phyloP scores from a whole-genome alignment of 305 asterid genomes.

The Fraxinus nigra region DNA sequence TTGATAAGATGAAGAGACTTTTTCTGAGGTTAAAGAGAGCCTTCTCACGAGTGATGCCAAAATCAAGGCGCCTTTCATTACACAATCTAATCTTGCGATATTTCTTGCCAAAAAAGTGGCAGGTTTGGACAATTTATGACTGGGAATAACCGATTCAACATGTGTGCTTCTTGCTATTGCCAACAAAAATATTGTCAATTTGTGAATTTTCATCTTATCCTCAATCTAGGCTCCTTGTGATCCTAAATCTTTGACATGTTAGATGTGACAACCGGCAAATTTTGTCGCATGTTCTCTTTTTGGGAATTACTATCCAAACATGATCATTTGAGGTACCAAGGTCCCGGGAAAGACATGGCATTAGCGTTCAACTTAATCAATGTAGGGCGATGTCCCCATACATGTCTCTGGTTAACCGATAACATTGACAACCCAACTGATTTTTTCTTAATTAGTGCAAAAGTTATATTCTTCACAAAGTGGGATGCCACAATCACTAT shows the following conservation, averaged over 20 bases:
- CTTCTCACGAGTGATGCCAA: background rate
- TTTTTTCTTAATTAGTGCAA: background rate
- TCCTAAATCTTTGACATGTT: background rate
- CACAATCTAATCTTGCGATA: background rate
- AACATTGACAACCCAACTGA: background rate
- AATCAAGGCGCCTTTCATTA: background rate
- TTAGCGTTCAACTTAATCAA: background rate
- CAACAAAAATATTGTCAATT: background rate
- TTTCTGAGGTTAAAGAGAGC: background rate
- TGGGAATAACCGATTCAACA: background rate
- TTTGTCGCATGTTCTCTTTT: background rate
- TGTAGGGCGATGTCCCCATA: background rate
- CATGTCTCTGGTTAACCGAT: background rate
- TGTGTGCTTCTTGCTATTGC: background rate
- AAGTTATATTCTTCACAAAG: background rate
- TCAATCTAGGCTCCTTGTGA: background rate
- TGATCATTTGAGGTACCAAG: background rate
- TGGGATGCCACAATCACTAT: background rate
- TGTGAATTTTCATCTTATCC: background rate
- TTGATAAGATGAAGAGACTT: background rate
- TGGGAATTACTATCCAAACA: background rate
- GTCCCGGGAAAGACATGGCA: background rate
- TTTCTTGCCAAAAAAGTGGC: background rate
- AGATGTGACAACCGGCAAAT: background rate
- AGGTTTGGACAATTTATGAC: background rate